A percentile compares a stretch with the other conserved stretches of the same genome.
Conservation (phyloP, 768 basidiomycete species). For the Tylopilus sp. region DNA sequence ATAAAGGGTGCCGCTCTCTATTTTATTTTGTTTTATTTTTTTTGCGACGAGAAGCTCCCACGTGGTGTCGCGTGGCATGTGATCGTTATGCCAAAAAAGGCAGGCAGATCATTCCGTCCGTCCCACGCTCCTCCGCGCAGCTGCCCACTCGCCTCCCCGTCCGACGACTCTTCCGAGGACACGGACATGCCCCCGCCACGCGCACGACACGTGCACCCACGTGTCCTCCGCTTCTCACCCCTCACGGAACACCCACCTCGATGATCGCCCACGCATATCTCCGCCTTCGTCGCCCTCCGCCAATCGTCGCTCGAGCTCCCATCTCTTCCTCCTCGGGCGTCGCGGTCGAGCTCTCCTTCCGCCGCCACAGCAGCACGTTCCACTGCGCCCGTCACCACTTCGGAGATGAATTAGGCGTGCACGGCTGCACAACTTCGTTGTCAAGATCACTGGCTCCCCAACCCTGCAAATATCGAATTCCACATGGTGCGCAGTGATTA, state of each 20-base stretch:
- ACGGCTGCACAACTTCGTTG: neutral
- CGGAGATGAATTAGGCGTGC: slow-evolving; percentile 14
- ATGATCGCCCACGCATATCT: neutral
- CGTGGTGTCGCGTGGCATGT: slow-evolving; percentile 27
- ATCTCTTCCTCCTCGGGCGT: neutral
- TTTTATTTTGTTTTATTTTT: slow-evolving; percentile 13
- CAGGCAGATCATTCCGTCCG: neutral
- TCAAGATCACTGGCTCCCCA: neutral
- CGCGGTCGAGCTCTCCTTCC: neutral
- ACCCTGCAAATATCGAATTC: neutral
- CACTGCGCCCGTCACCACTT: neutral
- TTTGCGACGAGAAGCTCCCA: slow-evolving; percentile 15
- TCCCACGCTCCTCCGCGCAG: neutral
- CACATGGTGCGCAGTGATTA: neutral
- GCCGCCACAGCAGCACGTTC: neutral
- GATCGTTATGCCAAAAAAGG: neutral
- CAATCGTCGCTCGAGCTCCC: neutral
- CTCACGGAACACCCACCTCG: neutral
- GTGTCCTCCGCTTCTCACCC: neutral
- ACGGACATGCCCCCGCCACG: neutral
- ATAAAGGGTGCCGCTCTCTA: neutral
- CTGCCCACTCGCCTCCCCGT: neutral
- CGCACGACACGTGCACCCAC: slow-evolving; percentile 18
- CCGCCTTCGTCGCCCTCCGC: neutral
- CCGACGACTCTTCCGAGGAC: neutral